Evolutionary conservation across 441 rosid genomes (phyloP).

Genomic region (Gossypium schwendimanii): DNA sequence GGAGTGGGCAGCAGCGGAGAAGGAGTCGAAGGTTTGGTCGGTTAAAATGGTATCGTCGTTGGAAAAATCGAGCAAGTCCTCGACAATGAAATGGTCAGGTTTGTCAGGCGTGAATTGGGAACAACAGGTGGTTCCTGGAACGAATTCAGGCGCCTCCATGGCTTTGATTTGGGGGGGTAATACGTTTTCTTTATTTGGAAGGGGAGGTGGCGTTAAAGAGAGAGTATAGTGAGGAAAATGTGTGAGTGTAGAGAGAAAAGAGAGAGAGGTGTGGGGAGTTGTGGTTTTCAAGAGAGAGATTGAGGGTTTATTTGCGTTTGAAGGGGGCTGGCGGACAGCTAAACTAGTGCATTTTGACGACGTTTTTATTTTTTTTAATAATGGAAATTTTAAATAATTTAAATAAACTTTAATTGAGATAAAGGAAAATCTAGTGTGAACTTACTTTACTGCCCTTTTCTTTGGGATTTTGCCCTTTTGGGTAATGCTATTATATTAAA

Average conservation of each 20-base stretch:
- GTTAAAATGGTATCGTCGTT: constrained; percentile 47
- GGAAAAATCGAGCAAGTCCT: constrained; percentile 83
- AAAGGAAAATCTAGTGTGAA: constrained; percentile 20
- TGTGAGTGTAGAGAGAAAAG: constrained; percentile 18
- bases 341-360: constrained; percentile 65
- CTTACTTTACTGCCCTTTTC: constrained; percentile 35
- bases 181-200: background rate
- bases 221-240: constrained; percentile 27
- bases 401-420: constrained; percentile 22
- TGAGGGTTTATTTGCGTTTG: constrained; percentile 59
- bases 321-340: constrained; percentile 69
- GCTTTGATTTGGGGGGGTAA: too few relatives aligned
- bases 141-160: constrained; percentile 56
- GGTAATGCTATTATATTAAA: background rate
- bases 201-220: constrained; percentile 7
- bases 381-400: background rate
- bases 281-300: constrained; percentile 37
- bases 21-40: constrained; percentile 23
- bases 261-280: constrained; percentile 28
- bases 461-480: background rate
- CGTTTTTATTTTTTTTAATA: background rate
- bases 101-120: constrained; percentile 39
- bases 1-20: constrained; percentile 25
- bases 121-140: constrained; percentile 33
- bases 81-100: constrained; percentile 75